Conservation (phyloP, 306 rosid genomes). For the Heteromeles arbutifolia region DNA sequence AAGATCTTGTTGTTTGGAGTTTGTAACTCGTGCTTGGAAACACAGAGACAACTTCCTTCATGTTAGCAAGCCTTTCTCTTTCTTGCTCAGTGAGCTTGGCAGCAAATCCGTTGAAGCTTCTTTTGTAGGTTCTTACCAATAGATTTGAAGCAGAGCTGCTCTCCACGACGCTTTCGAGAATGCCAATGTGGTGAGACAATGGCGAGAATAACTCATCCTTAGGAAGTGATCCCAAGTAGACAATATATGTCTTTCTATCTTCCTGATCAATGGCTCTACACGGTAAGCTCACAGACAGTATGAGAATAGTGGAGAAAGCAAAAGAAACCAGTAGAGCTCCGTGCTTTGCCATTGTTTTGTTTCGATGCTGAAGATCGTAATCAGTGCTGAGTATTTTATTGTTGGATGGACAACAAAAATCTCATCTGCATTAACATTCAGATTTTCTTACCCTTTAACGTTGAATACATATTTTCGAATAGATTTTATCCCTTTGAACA, state of each 20-base stretch:
- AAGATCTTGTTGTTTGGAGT: slow-evolving; percentile 43
- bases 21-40: slow-evolving; percentile 17
- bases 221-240: background rate
- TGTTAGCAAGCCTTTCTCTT: slow-evolving; percentile 2
- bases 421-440: background rate
- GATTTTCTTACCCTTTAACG: background rate
- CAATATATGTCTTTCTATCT: background rate
- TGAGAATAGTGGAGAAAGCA: background rate
- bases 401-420: no score
- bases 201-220: background rate
- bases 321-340: background rate
- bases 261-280: background rate
- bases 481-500: background rate
- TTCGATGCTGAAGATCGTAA: background rate
- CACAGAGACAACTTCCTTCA: slow-evolving; percentile 35
- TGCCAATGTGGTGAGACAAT: background rate
- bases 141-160: background rate
- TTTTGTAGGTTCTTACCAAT: background rate
- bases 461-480: background rate
- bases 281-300: background rate
- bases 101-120: slow-evolving; percentile 16
- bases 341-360: background rate
- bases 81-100: slow-evolving; percentile 7
- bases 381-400: background rate
- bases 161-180: background rate